A percentile compares a stretch with the other conserved stretches of the same genome.
Evolutionary conservation across 306 rosid genomes (phyloP).

Genomic region (Calophaca sinica): DNA sequence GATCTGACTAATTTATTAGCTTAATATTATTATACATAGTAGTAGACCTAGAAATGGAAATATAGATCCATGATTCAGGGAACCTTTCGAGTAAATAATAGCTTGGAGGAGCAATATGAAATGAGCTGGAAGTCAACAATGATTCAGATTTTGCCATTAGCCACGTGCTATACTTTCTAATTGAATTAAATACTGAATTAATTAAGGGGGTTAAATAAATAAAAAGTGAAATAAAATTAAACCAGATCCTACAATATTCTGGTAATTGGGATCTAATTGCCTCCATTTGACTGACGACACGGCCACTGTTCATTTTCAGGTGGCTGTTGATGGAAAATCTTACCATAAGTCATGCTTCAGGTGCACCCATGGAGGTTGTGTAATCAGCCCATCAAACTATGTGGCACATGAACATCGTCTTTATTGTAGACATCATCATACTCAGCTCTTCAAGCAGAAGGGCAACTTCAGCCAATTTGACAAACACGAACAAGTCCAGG

Average conservation of each 20-base stretch:
- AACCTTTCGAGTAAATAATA: background rate
- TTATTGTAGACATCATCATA: conserved; percentile 91
- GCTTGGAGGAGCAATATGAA: conserved; percentile 4
- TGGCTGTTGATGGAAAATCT: conserved; percentile 80
- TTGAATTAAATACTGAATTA: background rate
- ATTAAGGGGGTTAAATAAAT: background rate
- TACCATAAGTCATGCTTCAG: conserved; percentile 84
- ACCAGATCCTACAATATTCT: background rate
- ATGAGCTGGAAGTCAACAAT: background rate
- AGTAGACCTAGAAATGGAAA: conserved; percentile 1
- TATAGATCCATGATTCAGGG: conserved; percentile 5
- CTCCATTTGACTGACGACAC: conserved; percentile 15
- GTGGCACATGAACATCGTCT: conserved; percentile 87
- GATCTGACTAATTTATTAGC: background rate
- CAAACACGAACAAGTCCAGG: conserved; percentile 54
- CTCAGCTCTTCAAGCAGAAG: conserved; percentile 89
- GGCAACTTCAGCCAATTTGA: conserved; percentile 91
- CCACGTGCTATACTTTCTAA: background rate
- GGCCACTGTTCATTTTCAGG: conserved; percentile 54
- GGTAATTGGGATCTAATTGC: conserved; percentile 8
- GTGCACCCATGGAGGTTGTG: conserved; percentile 91
- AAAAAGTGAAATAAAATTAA: too few relatives aligned
- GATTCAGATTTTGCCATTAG: conserved; percentile 4
- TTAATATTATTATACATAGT: conserved; percentile 26
- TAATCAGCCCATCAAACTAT: conserved; percentile 91